Evolutionary conservation across 192 early-diverging fungal genomes (phyloP), one percentile per base, ranked within the genome.

Genomic region (Backusella mclennaniae): DNA sequence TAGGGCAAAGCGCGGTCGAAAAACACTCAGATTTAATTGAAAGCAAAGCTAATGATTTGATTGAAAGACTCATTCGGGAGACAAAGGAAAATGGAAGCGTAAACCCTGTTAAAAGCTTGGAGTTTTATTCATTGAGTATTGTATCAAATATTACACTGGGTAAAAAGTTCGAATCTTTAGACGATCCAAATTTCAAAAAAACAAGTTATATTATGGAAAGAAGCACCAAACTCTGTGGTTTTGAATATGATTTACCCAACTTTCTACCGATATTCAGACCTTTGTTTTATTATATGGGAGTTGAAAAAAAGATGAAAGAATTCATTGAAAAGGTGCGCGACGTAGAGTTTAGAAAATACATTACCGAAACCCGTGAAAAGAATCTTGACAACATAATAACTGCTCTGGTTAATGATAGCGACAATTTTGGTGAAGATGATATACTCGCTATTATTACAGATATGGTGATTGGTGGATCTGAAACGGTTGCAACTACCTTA

Each of bases 401-500:
- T 29, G 12, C 35, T 4, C 17, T 66, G 3, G 29, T 26, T 3
- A 35, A 59, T 23, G 33, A 66, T 66, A 15, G 36, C 23, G 35
- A 36, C 3, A 21, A 63, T 21, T 36, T 74, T 53, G 31, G 21
- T 12, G 49, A 73, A 23, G 73, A 66, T 5, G 73, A 56, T 2
- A 17, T 56, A 6, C 35, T 66, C 26, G 73, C 38, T 23, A 23
- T 63, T 41, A 39, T 39, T 26, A 63, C 36, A 41, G 73, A 74
- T 66, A 29, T 74, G 33, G n/a, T 74, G 7, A 21, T 19, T 36
- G 73, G 35, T 21, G 73, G 73, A 12, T 44, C 42, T 26, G 74
- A 76, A 38, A 76, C 74, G 11, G 67, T 35, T 35, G 21, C 66
- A 4, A 67, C 23, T 11, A 74, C 79, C 11, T 69, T 81, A 35